phyloP scores from a whole-genome alignment of 1,284 basidiomycete species.

The Inonotus obliquus region DNA sequence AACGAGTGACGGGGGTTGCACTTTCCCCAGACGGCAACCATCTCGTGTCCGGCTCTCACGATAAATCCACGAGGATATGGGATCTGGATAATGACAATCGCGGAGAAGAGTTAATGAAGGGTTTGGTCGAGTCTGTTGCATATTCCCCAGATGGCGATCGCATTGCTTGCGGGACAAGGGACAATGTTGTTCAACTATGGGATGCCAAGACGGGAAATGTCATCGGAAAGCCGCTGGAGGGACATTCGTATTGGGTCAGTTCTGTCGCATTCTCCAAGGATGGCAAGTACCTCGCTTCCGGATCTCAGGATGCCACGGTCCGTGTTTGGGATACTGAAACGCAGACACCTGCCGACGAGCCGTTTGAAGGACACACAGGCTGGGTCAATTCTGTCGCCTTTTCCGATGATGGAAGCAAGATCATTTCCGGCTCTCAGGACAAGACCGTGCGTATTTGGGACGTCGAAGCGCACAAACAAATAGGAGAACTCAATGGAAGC shows the following conservation, averaged over 20 bases:
- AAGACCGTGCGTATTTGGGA: neutral
- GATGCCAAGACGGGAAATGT: neutral
- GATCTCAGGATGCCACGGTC: slow-evolving; percentile 15
- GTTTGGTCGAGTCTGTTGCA: neutral
- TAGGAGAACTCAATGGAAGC: neutral
- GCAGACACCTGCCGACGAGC: neutral
- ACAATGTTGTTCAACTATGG: slow-evolving; percentile 2
- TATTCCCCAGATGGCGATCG: neutral
- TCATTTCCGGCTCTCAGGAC: slow-evolving; percentile 9
- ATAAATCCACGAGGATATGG: neutral
- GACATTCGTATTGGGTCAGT: slow-evolving; percentile 7
- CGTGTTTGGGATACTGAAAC: slow-evolving; percentile 20
- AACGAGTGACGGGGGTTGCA: neutral
- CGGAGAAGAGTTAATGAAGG: neutral
- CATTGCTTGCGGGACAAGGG: neutral
- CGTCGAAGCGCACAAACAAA: neutral
- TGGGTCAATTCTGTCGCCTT: slow-evolving; percentile 11
- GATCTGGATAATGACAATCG: neutral
- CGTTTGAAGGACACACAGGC: slow-evolving; percentile 14
- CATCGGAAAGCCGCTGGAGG: slow-evolving; percentile 1
- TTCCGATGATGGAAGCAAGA: slow-evolving; percentile 9
- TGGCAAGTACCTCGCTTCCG: slow-evolving; percentile 19
- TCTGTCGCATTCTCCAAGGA: slow-evolving; percentile 18
- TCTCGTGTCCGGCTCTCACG: slow-evolving; percentile 1
- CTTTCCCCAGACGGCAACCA: slow-evolving; percentile 5